Evolutionary conservation across 2,329 filamentous ascomycete species (phyloP).

Genomic region (Pyrenochaeta sp.): DNA sequence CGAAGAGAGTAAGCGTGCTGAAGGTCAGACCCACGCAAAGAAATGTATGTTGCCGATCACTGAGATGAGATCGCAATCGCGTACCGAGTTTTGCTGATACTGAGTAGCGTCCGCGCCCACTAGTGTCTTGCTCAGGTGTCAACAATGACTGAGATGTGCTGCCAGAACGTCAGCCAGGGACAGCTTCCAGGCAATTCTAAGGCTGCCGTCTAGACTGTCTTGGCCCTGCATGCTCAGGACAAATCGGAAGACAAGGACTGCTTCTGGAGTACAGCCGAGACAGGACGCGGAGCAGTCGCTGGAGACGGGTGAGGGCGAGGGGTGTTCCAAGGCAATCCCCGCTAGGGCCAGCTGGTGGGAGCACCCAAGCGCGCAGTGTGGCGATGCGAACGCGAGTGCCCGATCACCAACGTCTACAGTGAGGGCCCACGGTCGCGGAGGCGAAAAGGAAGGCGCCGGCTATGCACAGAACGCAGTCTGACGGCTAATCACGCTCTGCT

Average conservation of each 20-base stretch:
- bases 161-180: too few species aligned
- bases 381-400: constrained; percentile 2
- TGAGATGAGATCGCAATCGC: too few species aligned
- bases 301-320: constrained; percentile 6
- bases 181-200: too few species aligned
- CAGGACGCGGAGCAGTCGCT: constrained; percentile 3
- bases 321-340: not conserved
- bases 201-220: not conserved
- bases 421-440: not conserved
- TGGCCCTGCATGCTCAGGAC: not conserved
- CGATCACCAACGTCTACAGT: not conserved
- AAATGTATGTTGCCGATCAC: too few species aligned
- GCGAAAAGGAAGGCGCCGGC: constrained; percentile 6
- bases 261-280: constrained; percentile 1
- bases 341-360: not conserved
- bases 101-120: too few species aligned
- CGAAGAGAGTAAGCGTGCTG: too few species aligned
- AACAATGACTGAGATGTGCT: too few species aligned
- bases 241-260: not conserved
- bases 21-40: too few species aligned
- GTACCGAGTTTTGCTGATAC: too few species aligned
- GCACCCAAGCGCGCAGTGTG: not conserved
- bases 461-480: not conserved
- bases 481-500: not conserved
- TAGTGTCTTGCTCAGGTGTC: too few species aligned